Conservation (phyloP, 192 early-diverging fungal species). For the Podila clonocystis region DNA sequence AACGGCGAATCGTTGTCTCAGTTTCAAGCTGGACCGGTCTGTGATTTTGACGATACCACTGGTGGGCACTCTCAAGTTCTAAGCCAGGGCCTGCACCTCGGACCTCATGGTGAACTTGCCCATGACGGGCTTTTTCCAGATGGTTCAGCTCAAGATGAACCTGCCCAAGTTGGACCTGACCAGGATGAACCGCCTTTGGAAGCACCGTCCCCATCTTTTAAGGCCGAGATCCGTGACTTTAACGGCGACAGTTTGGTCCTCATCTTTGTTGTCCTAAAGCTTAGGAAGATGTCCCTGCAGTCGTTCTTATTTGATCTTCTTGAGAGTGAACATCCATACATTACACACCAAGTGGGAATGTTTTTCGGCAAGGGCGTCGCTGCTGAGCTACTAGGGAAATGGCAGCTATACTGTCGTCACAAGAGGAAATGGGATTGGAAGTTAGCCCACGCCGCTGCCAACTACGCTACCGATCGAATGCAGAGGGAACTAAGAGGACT, state of each 20-base stretch:
- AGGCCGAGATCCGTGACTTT: neutral
- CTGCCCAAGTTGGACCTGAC: neutral
- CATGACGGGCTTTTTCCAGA: slow-evolving; percentile 3
- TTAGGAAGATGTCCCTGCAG: neutral
- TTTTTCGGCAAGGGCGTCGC: neutral
- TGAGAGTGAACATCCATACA: slow-evolving; percentile 1
- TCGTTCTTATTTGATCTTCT: neutral
- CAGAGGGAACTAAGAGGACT: neutral
- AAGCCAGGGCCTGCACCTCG: neutral
- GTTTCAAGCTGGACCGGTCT: slow-evolving; percentile 5
- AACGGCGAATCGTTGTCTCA: neutral
- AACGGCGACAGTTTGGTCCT: slow-evolving; percentile 2
- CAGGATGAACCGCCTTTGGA: neutral
- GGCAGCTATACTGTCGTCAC: neutral
- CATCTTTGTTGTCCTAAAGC: neutral
- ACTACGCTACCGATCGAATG: neutral
- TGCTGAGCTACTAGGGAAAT: slow-evolving; percentile 1
- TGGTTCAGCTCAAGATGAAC: neutral
- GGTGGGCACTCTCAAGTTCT: neutral
- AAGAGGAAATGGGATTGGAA: neutral
- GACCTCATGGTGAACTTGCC: slow-evolving; percentile 1
- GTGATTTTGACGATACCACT: neutral
- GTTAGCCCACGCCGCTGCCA: slow-evolving; percentile 1
- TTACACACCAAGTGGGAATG: neutral
- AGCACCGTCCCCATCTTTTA: neutral